Evolutionary conservation across 1,139 yeast species (phyloP), one percentile per base, ranked within the genome.

Genomic region (Geotrichum klebahnii): DNA sequence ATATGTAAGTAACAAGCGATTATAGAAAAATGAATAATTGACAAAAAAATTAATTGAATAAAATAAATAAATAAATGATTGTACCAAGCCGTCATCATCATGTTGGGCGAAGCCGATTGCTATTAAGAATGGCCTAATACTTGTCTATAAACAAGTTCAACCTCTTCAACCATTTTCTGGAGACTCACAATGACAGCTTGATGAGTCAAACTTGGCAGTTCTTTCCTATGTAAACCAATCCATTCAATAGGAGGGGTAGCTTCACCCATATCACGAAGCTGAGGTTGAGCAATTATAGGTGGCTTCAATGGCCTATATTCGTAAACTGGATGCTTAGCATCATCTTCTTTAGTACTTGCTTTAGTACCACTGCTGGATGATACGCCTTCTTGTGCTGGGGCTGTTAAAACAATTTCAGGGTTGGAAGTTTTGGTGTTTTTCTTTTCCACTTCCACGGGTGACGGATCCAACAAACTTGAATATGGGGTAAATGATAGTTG

Each of bases 201-300:
- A 62, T 92, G 97, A 0, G 96, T 84, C 50, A 86, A 75, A 45
- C 84, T 82, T 0, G 98, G 98, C 58, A 92, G 80, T 57, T 82
- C 80, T 59, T 82, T 79, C 58, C 97, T 75, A 64, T 92, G 94
- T 29, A 92, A 74, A 0, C 98, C 98, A 70, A 92, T 85, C 98
- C 98, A 92, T 65, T 92, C 97, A 55, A 92, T 71, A 2, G 98
- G 97, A 1, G 98, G 98, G 0, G 98, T 92, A 1, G 97, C 97
- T 67, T 85, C 92, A 28, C 97, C 97, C 62, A 92, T 74, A 62
- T 92, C 97, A 61, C 82, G 81, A 59, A 92, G 72, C 60, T 84
- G 94, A 1, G 97, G 97, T 22, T 92, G 87, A 55, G 86, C 95
- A 42, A 92, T 88, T 8, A 79, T 73, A 0, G 97, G 96, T 8